Evolutionary conservation across 2,329 filamentous ascomycete species (phyloP).

Genomic region (Mycosphaerella sp.): DNA sequence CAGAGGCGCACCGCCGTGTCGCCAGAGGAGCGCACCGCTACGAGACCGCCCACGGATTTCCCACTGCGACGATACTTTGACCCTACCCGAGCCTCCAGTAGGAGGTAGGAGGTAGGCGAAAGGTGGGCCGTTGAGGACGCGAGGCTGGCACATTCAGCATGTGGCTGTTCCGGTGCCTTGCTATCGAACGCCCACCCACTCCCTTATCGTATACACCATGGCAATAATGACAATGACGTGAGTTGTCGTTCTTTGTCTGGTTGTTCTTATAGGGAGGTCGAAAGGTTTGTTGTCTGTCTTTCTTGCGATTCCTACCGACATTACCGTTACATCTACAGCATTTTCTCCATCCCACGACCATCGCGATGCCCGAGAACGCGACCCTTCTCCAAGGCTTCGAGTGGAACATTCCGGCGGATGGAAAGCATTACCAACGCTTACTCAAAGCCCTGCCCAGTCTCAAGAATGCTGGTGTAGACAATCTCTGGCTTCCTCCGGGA

Average conservation of each 20-base stretch:
- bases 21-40: background rate
- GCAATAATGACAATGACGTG: slow-evolving; percentile 4
- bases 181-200: background rate
- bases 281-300: background rate
- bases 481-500: slow-evolving; percentile 61
- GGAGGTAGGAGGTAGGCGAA: background rate
- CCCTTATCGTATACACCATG: background rate
- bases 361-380: slow-evolving; percentile 25
- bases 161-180: slow-evolving; percentile 1
- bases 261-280: background rate
- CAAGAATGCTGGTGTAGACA: slow-evolving; percentile 54
- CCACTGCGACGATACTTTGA: no score
- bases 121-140: background rate
- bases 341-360: background rate
- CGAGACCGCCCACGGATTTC: background rate
- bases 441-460: slow-evolving; percentile 47
- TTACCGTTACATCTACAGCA: background rate
- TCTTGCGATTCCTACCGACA: background rate
- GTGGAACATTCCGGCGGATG: slow-evolving; percentile 61
- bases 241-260: background rate
- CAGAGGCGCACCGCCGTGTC: background rate
- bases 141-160: background rate
- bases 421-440: slow-evolving; percentile 57
- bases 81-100: no score
- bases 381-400: slow-evolving; percentile 64